Evolutionary conservation across 768 basidiomycete genomes (phyloP), one percentile per base, ranked within the genome.

Genomic region (Coprinopsis cinerea): DNA sequence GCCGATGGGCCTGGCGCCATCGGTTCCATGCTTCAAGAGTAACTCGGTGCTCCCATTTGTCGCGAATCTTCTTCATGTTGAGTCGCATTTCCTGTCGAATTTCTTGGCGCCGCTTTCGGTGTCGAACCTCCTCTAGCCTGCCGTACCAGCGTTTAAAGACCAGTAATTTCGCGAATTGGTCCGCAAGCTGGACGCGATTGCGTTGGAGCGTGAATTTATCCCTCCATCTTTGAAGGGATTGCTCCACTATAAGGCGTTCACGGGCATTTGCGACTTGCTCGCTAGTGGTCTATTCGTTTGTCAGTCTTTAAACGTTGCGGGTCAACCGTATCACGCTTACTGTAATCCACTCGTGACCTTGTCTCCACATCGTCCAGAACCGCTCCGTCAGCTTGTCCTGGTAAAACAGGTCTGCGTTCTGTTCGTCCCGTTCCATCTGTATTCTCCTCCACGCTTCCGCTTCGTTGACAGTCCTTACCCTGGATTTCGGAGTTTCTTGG

Each of bases 381-480:
- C 79, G 79, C 57, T 83, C 81, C 23, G 88, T 45, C 49, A 92
- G 66, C 45, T 72, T 74, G 45, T 82, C 78, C 25, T 78, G 68
- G 37, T 83, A 72, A 63, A 83, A 90, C 48, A 71, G 70, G 61
- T 83, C 86, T 17, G 91, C 91, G 24, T 80, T 76, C 56, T 76
- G 70, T 59, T 90, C 83, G 55, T 88, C 81, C 57, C 79, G 78
- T 40, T 78, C 74, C 72, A 84, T 78, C 59, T 77, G 74, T 27
- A 89, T 81, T 54, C 82, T 87, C 55, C 82, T 81, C 86, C 88
- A 92, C 0, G 83, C 83, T 50, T 87, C 83, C 48, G 85, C 79
- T 59, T 85, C 79, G 57, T 85, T 81, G 17, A 81, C n/a, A n/a
- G n/a, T n/a, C n/a, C n/a, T 64, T 55, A 67, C 75, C 23, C 73